Evolutionary conservation across 306 rosid species (phyloP), one percentile per base, ranked within the genome.

Genomic region (Hylodesmum podocarpum): DNA sequence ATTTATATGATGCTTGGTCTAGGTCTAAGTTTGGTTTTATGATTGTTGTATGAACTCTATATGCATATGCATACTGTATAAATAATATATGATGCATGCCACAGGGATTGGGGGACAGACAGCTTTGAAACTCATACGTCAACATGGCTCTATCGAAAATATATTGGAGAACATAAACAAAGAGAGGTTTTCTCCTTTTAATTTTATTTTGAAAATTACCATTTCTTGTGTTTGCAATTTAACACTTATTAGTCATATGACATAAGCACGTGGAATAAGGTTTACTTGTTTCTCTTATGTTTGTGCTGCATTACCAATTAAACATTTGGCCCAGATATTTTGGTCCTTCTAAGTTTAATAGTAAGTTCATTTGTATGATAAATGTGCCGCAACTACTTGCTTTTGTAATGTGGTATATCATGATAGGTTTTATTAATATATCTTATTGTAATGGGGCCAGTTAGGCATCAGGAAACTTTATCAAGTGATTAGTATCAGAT

Each of bases 91-190:
- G 53, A 61, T 72, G 46, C 83, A 11, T 83, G 63, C 79, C n/a
- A 8, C 89, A 95, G 98, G 98, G 55, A 92, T 95, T 80, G 97
- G 98, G 73, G 98, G 98, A 73, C 87, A 63, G 81, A 92, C 97
- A 68, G 98, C 98, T 65, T 85, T 95, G 85, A 95, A 95, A 85
- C 97, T 94, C 78, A 88, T 92, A 75, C 96, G 93, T 59, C 97
- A 92, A 79, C 98, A 95, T 74, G 97, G 98, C 40, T 89, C 92
- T 54, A 95, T 95, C 37, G 98, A 95, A 81, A 88, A 27, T 66
- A 92, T 95, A 75, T 76, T 95, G 76, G 98, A 90, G 89, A 92
- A 89, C 78, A 75, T 95, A 58, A 90, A 82, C 85, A 90, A 79
- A 89, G 97, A 95, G 80, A 95, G 98, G 97, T 95, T 55, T 31